These are phyloP conservation scores for Heterobasidion annosum DNA, from an alignment of 1,284 basidiomycete genomes.

Conservation along the genomic window DNA sequence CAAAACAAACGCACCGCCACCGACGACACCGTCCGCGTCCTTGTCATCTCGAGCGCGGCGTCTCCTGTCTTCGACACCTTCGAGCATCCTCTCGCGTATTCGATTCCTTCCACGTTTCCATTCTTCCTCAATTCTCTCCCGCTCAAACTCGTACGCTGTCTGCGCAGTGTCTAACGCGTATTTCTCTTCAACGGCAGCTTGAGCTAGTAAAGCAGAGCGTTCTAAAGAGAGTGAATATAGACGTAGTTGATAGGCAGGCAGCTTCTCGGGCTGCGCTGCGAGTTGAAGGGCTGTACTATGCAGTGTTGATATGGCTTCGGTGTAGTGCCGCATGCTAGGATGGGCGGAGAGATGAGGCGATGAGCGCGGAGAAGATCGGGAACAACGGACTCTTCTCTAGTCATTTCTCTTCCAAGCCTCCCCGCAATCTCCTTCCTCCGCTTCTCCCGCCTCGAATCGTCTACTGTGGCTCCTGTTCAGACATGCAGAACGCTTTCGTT, in stretches of 20 bases:
- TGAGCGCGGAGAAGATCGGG: constrained; percentile 6
- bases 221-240: constrained; percentile 65
- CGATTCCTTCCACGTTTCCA: constrained; percentile 63
- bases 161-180: constrained; percentile 52
- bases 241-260: constrained; percentile 55
- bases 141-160: constrained; percentile 68
- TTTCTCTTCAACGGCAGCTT: constrained; percentile 55
- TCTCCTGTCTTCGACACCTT: constrained; percentile 73
- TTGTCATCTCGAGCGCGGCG: constrained; percentile 73
- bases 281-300: constrained; percentile 49
- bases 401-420: constrained; percentile 60
- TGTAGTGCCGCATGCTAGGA: constrained; percentile 39
- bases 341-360: constrained; percentile 10
- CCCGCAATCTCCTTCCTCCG: constrained; percentile 58
- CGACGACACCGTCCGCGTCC: constrained; percentile 65
- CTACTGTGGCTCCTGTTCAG: constrained; percentile 13
- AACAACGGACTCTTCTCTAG: constrained; percentile 59
- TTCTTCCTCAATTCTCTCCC: constrained; percentile 68
- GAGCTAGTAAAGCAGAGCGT: constrained; percentile 60
- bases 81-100: constrained; percentile 65
- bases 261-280: constrained; percentile 53
- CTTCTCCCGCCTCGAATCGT: constrained; percentile 47
- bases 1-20: constrained; percentile 22
- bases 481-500: neutral
- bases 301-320: constrained; percentile 46